A percentile compares a stretch with the other conserved stretches of the same genome.
Conservation (phyloP, 2,329 filamentous ascomycete species). For the Cylindrodendrum hubeiense region DNA sequence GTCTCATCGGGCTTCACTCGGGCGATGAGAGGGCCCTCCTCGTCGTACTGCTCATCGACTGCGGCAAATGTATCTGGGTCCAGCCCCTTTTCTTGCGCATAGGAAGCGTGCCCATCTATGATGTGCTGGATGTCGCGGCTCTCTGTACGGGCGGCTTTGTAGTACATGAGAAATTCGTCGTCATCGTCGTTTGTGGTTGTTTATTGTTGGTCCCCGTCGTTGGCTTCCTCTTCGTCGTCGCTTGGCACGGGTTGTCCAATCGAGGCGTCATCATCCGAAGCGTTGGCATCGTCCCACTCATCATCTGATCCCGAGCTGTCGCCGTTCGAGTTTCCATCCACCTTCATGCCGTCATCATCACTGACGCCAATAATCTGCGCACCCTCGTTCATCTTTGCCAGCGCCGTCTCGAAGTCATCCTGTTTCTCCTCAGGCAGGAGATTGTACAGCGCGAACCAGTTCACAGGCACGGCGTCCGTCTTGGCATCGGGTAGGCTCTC, state of each 20-base stretch:
- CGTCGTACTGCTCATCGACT: not conserved
- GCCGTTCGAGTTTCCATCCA: not conserved
- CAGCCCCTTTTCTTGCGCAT: not conserved
- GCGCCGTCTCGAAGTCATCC: not conserved
- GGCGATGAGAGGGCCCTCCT: not conserved
- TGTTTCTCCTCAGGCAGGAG: not conserved
- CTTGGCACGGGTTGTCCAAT: no score
- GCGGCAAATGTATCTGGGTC: not conserved
- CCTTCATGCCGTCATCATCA: not conserved
- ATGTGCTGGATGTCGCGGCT: not conserved
- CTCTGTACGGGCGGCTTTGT: not conserved
- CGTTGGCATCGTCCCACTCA: not conserved
- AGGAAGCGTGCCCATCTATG: not conserved
- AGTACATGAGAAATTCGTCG: not conserved
- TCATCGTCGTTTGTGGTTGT: not conserved
- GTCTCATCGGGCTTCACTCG: not conserved
- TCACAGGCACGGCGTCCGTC: not conserved
- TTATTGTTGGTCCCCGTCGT: not conserved
- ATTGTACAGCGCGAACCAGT: not conserved
- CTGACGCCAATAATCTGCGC: not conserved
- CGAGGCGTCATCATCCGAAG: not conserved
- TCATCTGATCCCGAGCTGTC: no score
- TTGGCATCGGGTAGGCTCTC: not conserved
- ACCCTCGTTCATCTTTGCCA: not conserved
- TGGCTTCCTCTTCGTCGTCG: not conserved